Percentiles rank a stretch among this genome's conserved stretches.
These are phyloP conservation scores for Pythium diclinum DNA, from an alignment of 352 stramenopile genomes.

Conservation along the genomic window DNA sequence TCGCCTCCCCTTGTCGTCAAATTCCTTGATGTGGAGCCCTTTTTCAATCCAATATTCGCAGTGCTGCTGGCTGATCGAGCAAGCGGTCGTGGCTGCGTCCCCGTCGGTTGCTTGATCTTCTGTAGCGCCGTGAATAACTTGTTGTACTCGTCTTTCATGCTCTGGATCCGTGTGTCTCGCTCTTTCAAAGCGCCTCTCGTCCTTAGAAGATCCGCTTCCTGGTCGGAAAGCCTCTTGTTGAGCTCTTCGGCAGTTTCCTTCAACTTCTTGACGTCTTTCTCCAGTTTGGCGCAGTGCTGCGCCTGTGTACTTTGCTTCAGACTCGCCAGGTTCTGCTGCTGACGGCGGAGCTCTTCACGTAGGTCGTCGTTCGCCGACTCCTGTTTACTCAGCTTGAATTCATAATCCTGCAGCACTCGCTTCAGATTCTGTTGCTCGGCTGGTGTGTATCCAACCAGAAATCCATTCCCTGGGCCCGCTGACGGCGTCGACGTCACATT, in stretches of 20 bases:
- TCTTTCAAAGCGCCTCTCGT: conserved; percentile 51
- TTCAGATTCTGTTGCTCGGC: conserved; percentile 52
- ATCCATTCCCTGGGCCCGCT: neutral
- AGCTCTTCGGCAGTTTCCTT: conserved; percentile 32
- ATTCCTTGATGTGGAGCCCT: neutral
- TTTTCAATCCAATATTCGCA: conserved; percentile 7
- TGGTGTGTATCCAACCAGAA: conserved; percentile 26
- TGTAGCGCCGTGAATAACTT: conserved; percentile 66
- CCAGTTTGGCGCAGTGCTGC: conserved; percentile 45
- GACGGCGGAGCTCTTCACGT: conserved; percentile 36
- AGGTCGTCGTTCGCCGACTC: conserved; percentile 42
- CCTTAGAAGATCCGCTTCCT: conserved; percentile 51
- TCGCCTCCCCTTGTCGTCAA: neutral
- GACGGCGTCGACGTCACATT: neutral
- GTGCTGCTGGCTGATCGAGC: conserved; percentile 2
- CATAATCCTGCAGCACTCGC: conserved; percentile 52
- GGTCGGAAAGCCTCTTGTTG: conserved; percentile 31
- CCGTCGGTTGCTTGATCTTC: conserved; percentile 45
- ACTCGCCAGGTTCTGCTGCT: conserved; percentile 54
- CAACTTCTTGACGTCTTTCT: conserved; percentile 43
- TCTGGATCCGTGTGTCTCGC: conserved; percentile 40
- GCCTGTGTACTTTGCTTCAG: conserved; percentile 49
- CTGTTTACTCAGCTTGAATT: conserved; percentile 42
- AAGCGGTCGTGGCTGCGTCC: conserved; percentile 1
- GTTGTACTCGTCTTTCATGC: conserved; percentile 75